Conservation (phyloP, 208 protist genomes). For the Acanthamoeba lenticulata region DNA sequence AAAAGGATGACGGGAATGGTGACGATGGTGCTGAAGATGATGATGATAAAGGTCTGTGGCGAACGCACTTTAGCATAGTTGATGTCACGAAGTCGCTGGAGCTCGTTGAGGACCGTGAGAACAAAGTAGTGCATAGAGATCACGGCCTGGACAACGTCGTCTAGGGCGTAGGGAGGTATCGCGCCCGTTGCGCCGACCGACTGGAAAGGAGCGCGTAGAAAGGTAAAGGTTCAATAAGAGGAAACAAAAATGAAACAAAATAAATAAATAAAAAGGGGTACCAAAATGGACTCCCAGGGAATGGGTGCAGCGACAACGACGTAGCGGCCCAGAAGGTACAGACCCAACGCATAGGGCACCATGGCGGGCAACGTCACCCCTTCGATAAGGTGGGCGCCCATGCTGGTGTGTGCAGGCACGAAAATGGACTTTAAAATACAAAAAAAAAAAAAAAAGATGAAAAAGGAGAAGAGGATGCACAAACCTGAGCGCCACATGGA, state of each 20-base stretch:
- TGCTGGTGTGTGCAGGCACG: not conserved
- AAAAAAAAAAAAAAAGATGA: not conserved
- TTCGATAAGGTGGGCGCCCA: not conserved
- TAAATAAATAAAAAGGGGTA: not conserved
- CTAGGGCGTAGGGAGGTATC: not conserved
- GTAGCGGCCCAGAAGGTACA: slow-evolving; percentile 3
- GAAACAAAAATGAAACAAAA: not conserved
- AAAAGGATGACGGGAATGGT: too few relatives aligned
- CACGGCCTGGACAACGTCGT: slow-evolving; percentile 11
- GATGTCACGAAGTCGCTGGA: slow-evolving; percentile 43
- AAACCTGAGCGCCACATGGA: not conserved
- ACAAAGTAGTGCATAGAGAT: not conserved
- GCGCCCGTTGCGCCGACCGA: not conserved
- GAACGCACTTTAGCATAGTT: slow-evolving; percentile 1
- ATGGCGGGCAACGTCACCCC: not conserved
- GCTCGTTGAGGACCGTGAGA: not conserved
- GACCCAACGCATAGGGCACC: not conserved
- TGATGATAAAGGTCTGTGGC: not conserved
- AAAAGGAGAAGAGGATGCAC: not conserved
- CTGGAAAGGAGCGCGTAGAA: not conserved
- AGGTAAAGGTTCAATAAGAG: not conserved
- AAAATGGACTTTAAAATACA: not conserved
- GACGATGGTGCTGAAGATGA: not conserved
- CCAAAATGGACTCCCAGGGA: not conserved
- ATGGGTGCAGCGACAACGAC: not conserved